Base-by-base conservation (phyloP, 2,329 filamentous ascomycete genomes). In the Monosporascus cannonballus region DNA sequence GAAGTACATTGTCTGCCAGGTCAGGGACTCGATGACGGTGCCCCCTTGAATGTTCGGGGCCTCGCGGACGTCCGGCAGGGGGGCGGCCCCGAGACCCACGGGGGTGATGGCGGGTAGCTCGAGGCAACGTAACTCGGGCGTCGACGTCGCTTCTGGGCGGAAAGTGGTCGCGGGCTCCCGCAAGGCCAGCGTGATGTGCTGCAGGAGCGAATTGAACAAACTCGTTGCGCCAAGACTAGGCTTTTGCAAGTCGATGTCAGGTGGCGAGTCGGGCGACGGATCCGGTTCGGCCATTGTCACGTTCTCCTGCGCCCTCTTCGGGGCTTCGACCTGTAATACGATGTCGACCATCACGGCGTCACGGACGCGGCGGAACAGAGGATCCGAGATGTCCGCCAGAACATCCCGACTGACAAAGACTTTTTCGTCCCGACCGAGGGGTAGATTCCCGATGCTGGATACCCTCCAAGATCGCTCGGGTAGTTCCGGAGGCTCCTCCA, bases 371-470 rank as follows among this genome's bases (percentile, higher is more conserved):
- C 85, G 88, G 68, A 96, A 96, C 53, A 92, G 86, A 15, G 91
- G 89, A 69, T 96, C 93, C 22, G 83, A 81, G 37, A 91, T 80
- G 58, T 89, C 86, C 53, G 87, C 83, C 27, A 90, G 84, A 25
- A 93, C 81, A 53, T 90, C 84, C 24, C 87, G 83, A 47, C 87
- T 80, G 57, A 97, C 81, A 65, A 89, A 89, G 20, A 96, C 84
- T 58, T 86, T 89, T 70, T 97, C 93, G 64, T 97, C 90, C 47
- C 88, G 86, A 4, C 93, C 93, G 3, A 99, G 76, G 1, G 87
- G 81, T 41, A 92, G 80, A 59, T 87, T 89, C 42, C 90, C 91
- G 56, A 96, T 85, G 45, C 88, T 87, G 53, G 87, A 89, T 42
- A 97, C 85, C 52, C 86, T 80, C 77, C 87, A 91, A 25, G 72